A percentile compares a stretch with the other conserved stretches of the same genome.
Conservation (phyloP, 1,284 basidiomycete species). For the Schizophyllum amplum region DNA sequence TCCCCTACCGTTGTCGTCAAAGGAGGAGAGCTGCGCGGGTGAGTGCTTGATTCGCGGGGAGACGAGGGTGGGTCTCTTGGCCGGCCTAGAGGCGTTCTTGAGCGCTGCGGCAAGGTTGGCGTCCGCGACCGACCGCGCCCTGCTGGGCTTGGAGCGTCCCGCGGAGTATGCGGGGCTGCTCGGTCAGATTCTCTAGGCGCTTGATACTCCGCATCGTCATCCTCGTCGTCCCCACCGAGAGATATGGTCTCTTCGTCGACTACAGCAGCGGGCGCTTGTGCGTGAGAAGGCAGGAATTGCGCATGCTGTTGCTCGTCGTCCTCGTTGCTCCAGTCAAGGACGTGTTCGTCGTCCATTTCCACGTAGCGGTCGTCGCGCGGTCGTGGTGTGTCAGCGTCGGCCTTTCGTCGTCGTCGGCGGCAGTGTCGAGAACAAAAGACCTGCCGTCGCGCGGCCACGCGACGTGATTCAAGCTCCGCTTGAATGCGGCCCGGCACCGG, state of each 20-base stretch:
- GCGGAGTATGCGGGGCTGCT: slow-evolving; percentile 10
- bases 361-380: background rate
- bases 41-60: background rate
- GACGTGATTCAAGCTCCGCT: too few relatives aligned
- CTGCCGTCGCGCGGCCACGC: background rate
- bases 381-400: slow-evolving; percentile 4
- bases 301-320: slow-evolving; percentile 46
- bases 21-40: background rate
- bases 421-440: background rate
- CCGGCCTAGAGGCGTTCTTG: background rate
- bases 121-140: background rate
- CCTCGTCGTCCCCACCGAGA: slow-evolving; percentile 13
- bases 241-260: background rate
- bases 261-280: background rate
- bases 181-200: slow-evolving; percentile 9
- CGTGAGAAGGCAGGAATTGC: background rate
- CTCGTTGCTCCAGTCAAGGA: slow-evolving; percentile 69
- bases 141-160: background rate
- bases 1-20: background rate
- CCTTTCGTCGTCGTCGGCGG: slow-evolving; percentile 5
- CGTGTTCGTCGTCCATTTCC: slow-evolving; percentile 53
- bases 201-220: background rate
- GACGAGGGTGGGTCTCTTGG: background rate
- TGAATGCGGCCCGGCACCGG: too few relatives aligned
- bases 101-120: background rate